These are phyloP conservation scores for Cystobasidium pallidum DNA, from an alignment of 1,284 basidiomycete species.

Conservation along the genomic window DNA sequence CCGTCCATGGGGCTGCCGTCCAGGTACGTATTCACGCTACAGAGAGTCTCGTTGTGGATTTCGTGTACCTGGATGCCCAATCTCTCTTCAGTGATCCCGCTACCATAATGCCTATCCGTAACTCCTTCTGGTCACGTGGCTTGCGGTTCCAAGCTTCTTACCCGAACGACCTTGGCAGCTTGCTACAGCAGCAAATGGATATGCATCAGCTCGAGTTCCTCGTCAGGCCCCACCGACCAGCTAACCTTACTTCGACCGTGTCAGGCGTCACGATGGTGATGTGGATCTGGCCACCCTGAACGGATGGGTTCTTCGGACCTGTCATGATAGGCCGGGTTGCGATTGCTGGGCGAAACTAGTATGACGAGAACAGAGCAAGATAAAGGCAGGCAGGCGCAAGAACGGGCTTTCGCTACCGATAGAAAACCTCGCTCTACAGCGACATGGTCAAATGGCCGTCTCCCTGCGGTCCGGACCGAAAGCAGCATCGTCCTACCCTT, in stretches of 20 bases:
- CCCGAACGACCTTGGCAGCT: constrained; percentile 26
- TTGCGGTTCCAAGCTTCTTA: too few relatives aligned
- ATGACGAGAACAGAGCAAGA: background rate
- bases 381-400: too few relatives aligned
- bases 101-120: too few relatives aligned
- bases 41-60: constrained; percentile 38
- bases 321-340: background rate
- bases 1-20: constrained; percentile 1
- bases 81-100: background rate
- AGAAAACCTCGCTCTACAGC: too few relatives aligned
- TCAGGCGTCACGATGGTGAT: constrained; percentile 13
- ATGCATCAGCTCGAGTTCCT: background rate
- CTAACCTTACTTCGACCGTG: background rate
- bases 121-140: background rate
- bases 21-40: background rate
- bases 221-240: background rate
- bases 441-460: too few relatives aligned
- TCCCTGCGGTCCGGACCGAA: background rate
- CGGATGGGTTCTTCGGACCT: background rate
- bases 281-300: constrained; percentile 19
- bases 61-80: background rate
- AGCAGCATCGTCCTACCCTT: background rate
- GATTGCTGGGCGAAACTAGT: too few relatives aligned
- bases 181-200: background rate
- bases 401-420: too few relatives aligned